These are phyloP conservation scores for Tylopilus sp. DNA, from an alignment of 1,284 basidiomycete genomes.

Conservation along the genomic window DNA sequence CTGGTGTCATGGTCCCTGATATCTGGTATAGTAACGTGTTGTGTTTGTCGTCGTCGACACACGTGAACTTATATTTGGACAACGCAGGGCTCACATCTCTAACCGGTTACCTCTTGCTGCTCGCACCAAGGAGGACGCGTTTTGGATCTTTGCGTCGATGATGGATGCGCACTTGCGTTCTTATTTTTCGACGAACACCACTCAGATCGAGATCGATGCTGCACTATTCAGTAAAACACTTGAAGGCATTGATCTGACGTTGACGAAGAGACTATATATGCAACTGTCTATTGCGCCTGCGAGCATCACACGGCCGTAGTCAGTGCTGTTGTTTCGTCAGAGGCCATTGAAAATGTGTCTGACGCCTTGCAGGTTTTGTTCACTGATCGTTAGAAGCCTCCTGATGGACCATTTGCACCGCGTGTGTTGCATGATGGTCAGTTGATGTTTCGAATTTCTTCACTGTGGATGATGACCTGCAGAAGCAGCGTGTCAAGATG, in stretches of 20 bases:
- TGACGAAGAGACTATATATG: slow-evolving; percentile 77
- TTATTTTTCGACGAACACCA: slow-evolving; percentile 80
- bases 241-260: slow-evolving; percentile 71
- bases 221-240: slow-evolving; percentile 82
- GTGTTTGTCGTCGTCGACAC: neutral
- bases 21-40: slow-evolving; percentile 69
- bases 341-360: neutral
- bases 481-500: slow-evolving; percentile 80
- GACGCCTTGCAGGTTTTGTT: slow-evolving; percentile 64
- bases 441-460: slow-evolving; percentile 7
- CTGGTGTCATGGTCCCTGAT: slow-evolving; percentile 89
- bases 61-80: neutral
- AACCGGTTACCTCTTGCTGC: slow-evolving; percentile 82
- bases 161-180: slow-evolving; percentile 86
- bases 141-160: slow-evolving; percentile 91
- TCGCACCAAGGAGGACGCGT: slow-evolving; percentile 92
- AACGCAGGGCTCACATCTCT: slow-evolving; percentile 77
- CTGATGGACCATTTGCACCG: slow-evolving; percentile 82
- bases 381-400: slow-evolving; percentile 82
- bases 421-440: slow-evolving; percentile 90
- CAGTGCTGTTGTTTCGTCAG: slow-evolving; percentile 27
- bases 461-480: slow-evolving; percentile 76
- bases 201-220: slow-evolving; percentile 85
- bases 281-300: slow-evolving; percentile 69
- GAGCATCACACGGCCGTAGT: slow-evolving; percentile 74